Evolutionary conservation across 2,329 filamentous ascomycete species (phyloP).

Genomic region (Capronia coronata): DNA sequence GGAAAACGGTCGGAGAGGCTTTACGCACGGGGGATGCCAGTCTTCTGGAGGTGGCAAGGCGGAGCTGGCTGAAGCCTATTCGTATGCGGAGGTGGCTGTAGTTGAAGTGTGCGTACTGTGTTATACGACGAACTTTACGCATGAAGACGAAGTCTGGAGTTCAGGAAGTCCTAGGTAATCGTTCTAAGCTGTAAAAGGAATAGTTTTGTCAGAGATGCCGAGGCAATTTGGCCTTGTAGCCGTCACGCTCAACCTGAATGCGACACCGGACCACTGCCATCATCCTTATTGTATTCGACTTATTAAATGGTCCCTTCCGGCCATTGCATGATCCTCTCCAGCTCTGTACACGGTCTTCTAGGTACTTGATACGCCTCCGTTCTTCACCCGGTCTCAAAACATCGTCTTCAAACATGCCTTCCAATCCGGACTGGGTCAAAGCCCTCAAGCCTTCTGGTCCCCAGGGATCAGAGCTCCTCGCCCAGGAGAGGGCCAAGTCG

Average conservation of each 20-base stretch:
- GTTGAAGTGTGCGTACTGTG: not conserved
- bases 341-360: too few relatives aligned
- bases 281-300: too few relatives aligned
- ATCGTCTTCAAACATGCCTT: conserved; percentile 28
- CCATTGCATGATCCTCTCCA: too few relatives aligned
- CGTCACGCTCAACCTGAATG: not conserved
- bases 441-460: conserved; percentile 59
- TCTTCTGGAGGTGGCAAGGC: not conserved
- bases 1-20: not conserved
- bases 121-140: not conserved
- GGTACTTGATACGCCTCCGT: too few relatives aligned
- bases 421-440: conserved; percentile 59
- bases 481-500: conserved; percentile 61
- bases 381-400: not conserved
- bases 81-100: not conserved
- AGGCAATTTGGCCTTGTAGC: not conserved
- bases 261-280: not conserved
- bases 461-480: conserved; percentile 63
- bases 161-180: not conserved
- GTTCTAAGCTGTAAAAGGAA: not conserved
- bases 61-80: not conserved
- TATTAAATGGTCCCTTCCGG: not conserved
- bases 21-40: not conserved
- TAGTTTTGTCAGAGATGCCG: not conserved
- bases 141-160: not conserved